phyloP scores from a whole-genome alignment of 2,329 filamentous ascomycete genomes.

The Clarireedia homoeocarpa region DNA sequence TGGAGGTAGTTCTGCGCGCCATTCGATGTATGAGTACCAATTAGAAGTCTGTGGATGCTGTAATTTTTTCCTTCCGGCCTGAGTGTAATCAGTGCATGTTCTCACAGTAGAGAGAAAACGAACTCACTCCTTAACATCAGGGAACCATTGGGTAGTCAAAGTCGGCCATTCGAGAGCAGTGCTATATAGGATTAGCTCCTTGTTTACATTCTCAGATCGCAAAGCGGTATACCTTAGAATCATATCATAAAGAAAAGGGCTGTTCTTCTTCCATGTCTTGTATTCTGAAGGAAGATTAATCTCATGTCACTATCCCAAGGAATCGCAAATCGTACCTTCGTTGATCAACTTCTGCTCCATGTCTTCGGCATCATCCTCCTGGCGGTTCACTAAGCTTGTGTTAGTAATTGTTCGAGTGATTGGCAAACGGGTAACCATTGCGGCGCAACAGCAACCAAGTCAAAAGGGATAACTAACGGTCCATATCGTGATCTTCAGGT shows the following conservation, averaged over 20 bases:
- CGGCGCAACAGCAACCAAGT: too few species aligned
- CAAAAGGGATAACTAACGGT: slow-evolving; percentile 31
- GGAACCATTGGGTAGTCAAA: slow-evolving; percentile 95
- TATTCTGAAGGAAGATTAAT: slow-evolving; percentile 56
- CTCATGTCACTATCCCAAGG: not conserved
- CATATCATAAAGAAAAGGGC: slow-evolving; percentile 96
- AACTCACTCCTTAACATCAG: slow-evolving; percentile 72
- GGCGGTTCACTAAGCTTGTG: slow-evolving; percentile 40
- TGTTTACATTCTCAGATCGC: not conserved
- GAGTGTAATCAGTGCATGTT: slow-evolving; percentile 1
- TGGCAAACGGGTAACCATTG: too few species aligned
- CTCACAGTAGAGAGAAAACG: not conserved
- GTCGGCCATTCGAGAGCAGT: slow-evolving; percentile 97
- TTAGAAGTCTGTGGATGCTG: slow-evolving; percentile 77
- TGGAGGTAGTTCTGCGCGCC: slow-evolving; percentile 85
- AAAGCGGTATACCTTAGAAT: slow-evolving; percentile 61
- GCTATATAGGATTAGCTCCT: slow-evolving; percentile 34
- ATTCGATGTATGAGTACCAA: slow-evolving; percentile 90
- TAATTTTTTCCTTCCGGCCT: slow-evolving; percentile 77
- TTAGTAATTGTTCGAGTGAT: slow-evolving; percentile 5
- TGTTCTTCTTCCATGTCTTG: slow-evolving; percentile 99
- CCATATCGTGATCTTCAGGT: slow-evolving; percentile 39
- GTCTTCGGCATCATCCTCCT: slow-evolving; percentile 60
- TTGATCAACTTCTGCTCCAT: slow-evolving; percentile 85
- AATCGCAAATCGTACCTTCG: slow-evolving; percentile 55